These are phyloP conservation scores for Euptelea pleiosperma DNA, from an alignment of 164 flowering plant species.

Conservation along the genomic window DNA sequence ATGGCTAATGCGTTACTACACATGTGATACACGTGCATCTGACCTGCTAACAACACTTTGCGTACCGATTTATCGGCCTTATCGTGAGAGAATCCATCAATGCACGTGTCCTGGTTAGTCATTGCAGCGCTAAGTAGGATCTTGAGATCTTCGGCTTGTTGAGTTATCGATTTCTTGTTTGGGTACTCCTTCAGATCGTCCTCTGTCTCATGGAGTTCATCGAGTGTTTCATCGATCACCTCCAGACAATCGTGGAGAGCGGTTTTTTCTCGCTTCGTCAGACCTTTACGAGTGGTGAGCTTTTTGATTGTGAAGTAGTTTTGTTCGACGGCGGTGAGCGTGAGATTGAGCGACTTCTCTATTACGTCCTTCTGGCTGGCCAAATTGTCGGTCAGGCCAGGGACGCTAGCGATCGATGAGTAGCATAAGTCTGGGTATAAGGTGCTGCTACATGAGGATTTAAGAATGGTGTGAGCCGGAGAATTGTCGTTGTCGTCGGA, in stretches of 20 bases:
- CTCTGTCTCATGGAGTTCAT: conserved; percentile 50
- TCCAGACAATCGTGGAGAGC: conserved; percentile 83
- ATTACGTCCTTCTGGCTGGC: conserved; percentile 56
- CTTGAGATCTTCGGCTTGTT: conserved; percentile 62
- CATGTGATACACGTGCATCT: conserved; percentile 45
- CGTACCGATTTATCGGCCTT: conserved; percentile 50
- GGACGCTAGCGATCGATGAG: conserved; percentile 40
- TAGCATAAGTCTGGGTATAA: conserved; percentile 63
- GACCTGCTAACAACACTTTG: conserved; percentile 24
- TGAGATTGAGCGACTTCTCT: conserved; percentile 46
- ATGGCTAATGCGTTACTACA: conserved; percentile 82
- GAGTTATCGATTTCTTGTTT: conserved; percentile 31
- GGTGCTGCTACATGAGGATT: conserved; percentile 59
- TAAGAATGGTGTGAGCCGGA: conserved; percentile 45
- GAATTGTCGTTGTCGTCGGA: neutral
- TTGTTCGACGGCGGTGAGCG: conserved; percentile 37
- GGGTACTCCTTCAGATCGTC: conserved; percentile 57
- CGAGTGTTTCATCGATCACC: conserved; percentile 63
- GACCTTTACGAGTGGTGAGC: conserved; percentile 14
- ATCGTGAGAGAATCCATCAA: conserved; percentile 79
- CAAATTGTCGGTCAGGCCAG: conserved; percentile 25
- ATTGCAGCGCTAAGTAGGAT: conserved; percentile 65
- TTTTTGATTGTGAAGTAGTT: conserved; percentile 47
- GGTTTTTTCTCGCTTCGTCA: conserved; percentile 46
- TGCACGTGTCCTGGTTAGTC: conserved; percentile 76